Conservation (phyloP, 139 green algal species). For the Coelastrella sp. region DNA sequence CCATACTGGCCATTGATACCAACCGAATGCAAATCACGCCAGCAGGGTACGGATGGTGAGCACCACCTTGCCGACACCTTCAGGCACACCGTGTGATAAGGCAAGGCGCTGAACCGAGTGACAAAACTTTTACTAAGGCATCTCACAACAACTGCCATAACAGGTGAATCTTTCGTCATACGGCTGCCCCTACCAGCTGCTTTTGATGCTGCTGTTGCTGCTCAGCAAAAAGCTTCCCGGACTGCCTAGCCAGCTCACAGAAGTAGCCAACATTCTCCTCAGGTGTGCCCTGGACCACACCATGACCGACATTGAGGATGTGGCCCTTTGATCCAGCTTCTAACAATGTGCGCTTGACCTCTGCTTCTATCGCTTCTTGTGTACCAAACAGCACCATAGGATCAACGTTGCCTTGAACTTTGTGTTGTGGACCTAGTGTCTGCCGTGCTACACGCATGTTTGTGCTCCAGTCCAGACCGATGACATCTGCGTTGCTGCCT, state of each 20-base stretch:
- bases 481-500: constrained; percentile 79
- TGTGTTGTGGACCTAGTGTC: constrained; percentile 64
- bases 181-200: constrained; percentile 11
- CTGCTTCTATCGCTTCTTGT: constrained; percentile 61
- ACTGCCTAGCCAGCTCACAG: constrained; percentile 88
- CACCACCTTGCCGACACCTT: too few species aligned
- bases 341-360: constrained; percentile 74
- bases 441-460: constrained; percentile 82
- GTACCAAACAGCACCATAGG: constrained; percentile 95
- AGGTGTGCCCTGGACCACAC: constrained; percentile 90
- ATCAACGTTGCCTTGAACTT: constrained; percentile 91
- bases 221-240: constrained; percentile 48
- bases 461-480: constrained; percentile 95
- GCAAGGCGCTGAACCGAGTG: too few species aligned
- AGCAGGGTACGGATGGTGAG: too few species aligned
- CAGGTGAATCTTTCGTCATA: background rate
- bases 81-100: too few species aligned
- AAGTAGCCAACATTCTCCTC: constrained; percentile 93
- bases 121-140: too few species aligned
- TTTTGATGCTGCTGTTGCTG: constrained; percentile 23
- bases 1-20: too few species aligned
- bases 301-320: constrained; percentile 97
- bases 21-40: too few species aligned
- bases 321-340: constrained; percentile 78
- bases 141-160: too few species aligned